Evolutionary conservation across 2,329 filamentous ascomycete genomes (phyloP).

Genomic region (Diplodia intermedia): DNA sequence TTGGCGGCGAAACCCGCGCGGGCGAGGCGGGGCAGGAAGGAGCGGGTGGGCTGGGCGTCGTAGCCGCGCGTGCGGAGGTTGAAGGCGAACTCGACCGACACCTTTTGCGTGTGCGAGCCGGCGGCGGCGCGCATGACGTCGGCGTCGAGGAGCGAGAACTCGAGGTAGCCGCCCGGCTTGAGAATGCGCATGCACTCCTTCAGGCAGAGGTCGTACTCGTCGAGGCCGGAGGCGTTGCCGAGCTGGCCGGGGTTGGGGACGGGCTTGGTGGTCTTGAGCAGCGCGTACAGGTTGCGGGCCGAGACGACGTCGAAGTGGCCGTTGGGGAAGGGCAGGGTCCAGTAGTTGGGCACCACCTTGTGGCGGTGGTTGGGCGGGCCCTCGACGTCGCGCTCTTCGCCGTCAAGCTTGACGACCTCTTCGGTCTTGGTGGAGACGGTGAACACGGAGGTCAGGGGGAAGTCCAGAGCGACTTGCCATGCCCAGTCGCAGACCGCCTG

Average conservation of each 20-base stretch:
- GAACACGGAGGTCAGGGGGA: slow-evolving; percentile 84
- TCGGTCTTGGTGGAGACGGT: slow-evolving; percentile 73
- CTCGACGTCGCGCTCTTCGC: slow-evolving; percentile 56
- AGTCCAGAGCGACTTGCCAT: slow-evolving; percentile 88
- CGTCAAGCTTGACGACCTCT: slow-evolving; percentile 42
- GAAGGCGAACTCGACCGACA: slow-evolving; percentile 91
- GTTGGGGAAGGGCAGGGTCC: slow-evolving; percentile 82
- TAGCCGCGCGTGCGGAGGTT: slow-evolving; percentile 88
- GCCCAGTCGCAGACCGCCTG: slow-evolving; percentile 91
- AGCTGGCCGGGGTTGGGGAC: slow-evolving; percentile 41
- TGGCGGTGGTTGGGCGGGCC: slow-evolving; percentile 88
- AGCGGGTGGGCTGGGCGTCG: slow-evolving; percentile 81
- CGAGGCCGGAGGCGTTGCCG: slow-evolving; percentile 44
- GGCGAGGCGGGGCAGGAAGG: slow-evolving; percentile 76
- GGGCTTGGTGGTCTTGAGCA: slow-evolving; percentile 73
- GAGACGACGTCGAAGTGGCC: slow-evolving; percentile 91
- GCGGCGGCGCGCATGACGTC: slow-evolving; percentile 87
- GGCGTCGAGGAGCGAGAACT: slow-evolving; percentile 88
- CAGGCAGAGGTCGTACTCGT: slow-evolving; percentile 89
- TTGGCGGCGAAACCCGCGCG: slow-evolving; percentile 71
- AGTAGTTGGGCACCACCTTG: slow-evolving; percentile 77
- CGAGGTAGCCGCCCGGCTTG: slow-evolving; percentile 90
- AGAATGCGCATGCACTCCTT: slow-evolving; percentile 87
- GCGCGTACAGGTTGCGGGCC: slow-evolving; percentile 81
- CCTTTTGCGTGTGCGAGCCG: slow-evolving; percentile 77